phyloP scores from a whole-genome alignment of 208 protist species.

The Trypanosoma platydactyli region DNA sequence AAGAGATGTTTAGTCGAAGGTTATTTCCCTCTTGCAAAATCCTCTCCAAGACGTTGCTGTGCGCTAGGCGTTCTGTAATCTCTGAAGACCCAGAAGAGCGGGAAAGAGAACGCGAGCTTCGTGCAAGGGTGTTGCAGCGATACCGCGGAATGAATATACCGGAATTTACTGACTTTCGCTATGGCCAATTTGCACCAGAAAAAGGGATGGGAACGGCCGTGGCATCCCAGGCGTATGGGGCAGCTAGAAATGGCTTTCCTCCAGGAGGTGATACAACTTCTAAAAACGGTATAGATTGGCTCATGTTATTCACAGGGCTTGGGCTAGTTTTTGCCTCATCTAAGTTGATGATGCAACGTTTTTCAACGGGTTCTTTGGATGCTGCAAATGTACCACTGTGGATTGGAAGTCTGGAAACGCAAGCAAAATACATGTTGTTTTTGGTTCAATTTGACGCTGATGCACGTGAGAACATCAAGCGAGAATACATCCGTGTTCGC shows the following conservation, averaged over 20 bases:
- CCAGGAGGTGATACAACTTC: constrained; percentile 9
- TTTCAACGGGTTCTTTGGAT: constrained; percentile 36
- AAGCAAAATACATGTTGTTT: constrained; percentile 72
- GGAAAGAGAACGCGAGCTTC: constrained; percentile 47
- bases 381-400: constrained; percentile 58
- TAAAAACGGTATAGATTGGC: constrained; percentile 45
- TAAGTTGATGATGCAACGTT: constrained; percentile 55
- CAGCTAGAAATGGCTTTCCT: background rate
- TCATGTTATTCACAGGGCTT: constrained; percentile 62
- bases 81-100: constrained; percentile 35
- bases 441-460: constrained; percentile 57
- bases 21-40: background rate
- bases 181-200: constrained; percentile 60
- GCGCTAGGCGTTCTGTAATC: constrained; percentile 25
- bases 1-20: constrained; percentile 29
- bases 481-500: constrained; percentile 44
- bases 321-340: constrained; percentile 55
- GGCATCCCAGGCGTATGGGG: constrained; percentile 17
- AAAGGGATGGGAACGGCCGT: constrained; percentile 20
- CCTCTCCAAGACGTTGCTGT: background rate
- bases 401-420: constrained; percentile 52
- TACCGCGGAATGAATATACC: constrained; percentile 56
- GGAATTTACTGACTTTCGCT: constrained; percentile 41
- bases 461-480: constrained; percentile 46
- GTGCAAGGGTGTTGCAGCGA: constrained; percentile 47